These are phyloP conservation scores for Salix arbutifolia DNA, from an alignment of 345 rosid species.

Conservation along the genomic window DNA sequence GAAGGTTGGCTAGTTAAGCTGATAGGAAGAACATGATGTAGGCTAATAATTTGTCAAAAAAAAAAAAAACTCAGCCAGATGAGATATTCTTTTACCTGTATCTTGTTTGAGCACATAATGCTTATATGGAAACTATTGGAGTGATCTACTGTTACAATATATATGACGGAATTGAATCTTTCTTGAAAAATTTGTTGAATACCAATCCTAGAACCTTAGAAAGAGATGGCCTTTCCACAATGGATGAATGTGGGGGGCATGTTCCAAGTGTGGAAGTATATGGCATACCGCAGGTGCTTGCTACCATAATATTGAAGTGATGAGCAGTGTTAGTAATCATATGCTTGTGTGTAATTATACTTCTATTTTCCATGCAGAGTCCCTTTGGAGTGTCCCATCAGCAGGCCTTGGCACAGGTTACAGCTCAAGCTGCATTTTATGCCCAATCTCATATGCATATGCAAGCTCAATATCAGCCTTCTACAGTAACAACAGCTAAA, in stretches of 20 bases:
- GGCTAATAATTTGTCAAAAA: not conserved
- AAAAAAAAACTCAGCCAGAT: not conserved
- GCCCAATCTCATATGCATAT: conserved; percentile 38
- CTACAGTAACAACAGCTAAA: conserved; percentile 13
- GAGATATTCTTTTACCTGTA: not conserved
- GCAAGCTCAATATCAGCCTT: conserved; percentile 39
- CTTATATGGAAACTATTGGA: not conserved
- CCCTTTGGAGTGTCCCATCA: conserved; percentile 81
- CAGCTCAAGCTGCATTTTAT: conserved; percentile 62
- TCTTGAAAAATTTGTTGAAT: not conserved
- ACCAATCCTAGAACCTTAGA: not conserved
- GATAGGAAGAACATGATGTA: not conserved
- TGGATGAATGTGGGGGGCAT: not conserved
- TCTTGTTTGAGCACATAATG: not conserved
- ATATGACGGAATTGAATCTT: not conserved
- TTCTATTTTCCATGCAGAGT: conserved; percentile 42
- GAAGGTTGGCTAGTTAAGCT: not conserved
- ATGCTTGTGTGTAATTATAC: conserved; percentile 13
- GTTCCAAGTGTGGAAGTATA: not conserved
- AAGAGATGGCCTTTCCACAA: not conserved
- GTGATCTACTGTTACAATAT: not conserved
- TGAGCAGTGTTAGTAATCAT: not conserved
- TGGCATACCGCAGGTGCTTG: not conserved
- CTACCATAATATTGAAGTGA: not conserved
- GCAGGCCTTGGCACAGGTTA: conserved; percentile 77